phyloP scores from a whole-genome alignment of 371 early-diverging fungal species.

The Amoeboaphelidium protococcarum region DNA sequence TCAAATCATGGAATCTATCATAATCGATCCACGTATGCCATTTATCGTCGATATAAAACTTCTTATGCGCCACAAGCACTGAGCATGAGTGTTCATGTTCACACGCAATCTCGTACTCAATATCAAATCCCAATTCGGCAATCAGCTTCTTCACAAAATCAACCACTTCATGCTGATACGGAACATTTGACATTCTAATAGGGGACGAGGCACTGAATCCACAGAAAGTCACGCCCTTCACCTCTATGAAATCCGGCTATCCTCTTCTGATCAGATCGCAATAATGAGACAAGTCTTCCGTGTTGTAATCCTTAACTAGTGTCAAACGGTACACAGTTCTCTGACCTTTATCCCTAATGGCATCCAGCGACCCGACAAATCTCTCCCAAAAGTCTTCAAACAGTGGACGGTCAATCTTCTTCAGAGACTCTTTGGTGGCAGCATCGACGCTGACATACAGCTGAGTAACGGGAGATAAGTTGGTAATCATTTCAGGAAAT shows the following conservation, averaged over 20 bases:
- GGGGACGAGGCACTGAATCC: constrained; percentile 27
- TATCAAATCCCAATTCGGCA: constrained; percentile 20
- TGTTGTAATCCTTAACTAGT: constrained; percentile 47
- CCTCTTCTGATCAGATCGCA: constrained; percentile 38
- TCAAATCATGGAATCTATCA: constrained; percentile 34
- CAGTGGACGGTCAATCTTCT: constrained; percentile 49
- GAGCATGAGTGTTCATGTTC: constrained; percentile 50
- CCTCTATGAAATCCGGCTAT: constrained; percentile 47
- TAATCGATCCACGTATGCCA: constrained; percentile 65
- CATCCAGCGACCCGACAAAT: constrained; percentile 35
- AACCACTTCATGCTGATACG: constrained; percentile 48
- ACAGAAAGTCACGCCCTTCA: constrained; percentile 45
- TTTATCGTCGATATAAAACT: constrained; percentile 33
- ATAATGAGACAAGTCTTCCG: constrained; percentile 38
- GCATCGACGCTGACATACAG: constrained; percentile 56
- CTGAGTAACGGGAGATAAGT: constrained; percentile 41
- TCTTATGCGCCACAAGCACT: constrained; percentile 32
- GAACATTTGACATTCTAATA: constrained; percentile 20
- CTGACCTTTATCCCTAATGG: constrained; percentile 32
- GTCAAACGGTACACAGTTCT: constrained; percentile 45
- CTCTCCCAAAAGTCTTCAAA: constrained; percentile 62
- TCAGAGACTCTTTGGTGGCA: constrained; percentile 39
- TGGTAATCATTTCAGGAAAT: constrained; percentile 25
- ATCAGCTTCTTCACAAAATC: constrained; percentile 31
- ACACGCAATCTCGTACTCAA: constrained; percentile 38